These are phyloP conservation scores for Colletotrichum sp. DNA, from an alignment of 2,329 filamentous ascomycete species.

Conservation along the genomic window DNA sequence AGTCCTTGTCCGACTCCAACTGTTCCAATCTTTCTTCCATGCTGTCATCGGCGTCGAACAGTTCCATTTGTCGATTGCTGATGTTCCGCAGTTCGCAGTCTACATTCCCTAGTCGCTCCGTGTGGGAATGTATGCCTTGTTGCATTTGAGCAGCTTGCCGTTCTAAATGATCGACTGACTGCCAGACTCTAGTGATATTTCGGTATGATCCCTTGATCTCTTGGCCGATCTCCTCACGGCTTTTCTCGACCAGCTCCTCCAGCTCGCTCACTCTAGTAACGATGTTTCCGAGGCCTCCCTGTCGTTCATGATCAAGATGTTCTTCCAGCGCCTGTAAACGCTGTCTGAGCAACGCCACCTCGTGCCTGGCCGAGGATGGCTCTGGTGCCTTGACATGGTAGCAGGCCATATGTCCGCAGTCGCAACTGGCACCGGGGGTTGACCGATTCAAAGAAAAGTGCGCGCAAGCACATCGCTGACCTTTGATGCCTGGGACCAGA, in stretches of 20 bases:
- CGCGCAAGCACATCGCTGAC: slow-evolving; percentile 63
- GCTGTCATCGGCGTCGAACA: slow-evolving; percentile 54
- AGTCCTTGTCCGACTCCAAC: slow-evolving; percentile 43
- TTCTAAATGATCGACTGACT: slow-evolving; percentile 52
- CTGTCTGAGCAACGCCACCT: slow-evolving; percentile 54
- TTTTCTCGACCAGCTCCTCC: slow-evolving; percentile 60
- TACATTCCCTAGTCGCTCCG: slow-evolving; percentile 44
- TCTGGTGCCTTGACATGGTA: slow-evolving; percentile 59
- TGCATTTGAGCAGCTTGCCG: slow-evolving; percentile 39
- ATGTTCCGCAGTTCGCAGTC: slow-evolving; percentile 50
- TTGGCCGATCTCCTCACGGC: slow-evolving; percentile 53
- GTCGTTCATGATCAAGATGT: slow-evolving; percentile 41
- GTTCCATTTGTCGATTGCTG: slow-evolving; percentile 52
- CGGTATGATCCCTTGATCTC: slow-evolving; percentile 61
- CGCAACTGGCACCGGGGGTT: slow-evolving; percentile 60
- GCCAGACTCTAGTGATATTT: slow-evolving; percentile 60
- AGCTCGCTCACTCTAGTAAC: slow-evolving; percentile 52
- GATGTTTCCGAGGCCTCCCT: slow-evolving; percentile 42
- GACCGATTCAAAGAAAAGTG: slow-evolving; percentile 59
- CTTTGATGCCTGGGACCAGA: slow-evolving; percentile 60
- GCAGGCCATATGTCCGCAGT: slow-evolving; percentile 66
- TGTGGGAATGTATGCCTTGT: slow-evolving; percentile 42
- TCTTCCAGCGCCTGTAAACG: slow-evolving; percentile 51
- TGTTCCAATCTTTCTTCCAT: slow-evolving; percentile 61
- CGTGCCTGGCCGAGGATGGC: slow-evolving; percentile 45